Percentiles rank a stretch among this genome's conserved stretches.
Evolutionary conservation across 306 rosid genomes (phyloP).

Genomic region (Glycine latifolia): DNA sequence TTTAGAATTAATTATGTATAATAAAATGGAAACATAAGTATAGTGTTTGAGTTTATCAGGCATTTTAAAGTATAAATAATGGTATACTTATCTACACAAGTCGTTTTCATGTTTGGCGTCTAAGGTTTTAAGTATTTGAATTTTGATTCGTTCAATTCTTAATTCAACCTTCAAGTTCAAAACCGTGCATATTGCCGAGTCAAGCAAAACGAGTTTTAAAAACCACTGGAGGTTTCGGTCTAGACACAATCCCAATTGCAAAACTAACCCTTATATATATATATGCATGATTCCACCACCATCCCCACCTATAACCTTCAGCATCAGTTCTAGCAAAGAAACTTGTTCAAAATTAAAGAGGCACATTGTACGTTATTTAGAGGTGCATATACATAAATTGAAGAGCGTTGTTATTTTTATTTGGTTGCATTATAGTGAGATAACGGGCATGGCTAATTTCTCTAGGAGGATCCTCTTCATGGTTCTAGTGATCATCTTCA

Average conservation of each 20-base stretch:
- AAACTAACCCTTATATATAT: conserved; percentile 5
- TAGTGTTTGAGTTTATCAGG: not conserved
- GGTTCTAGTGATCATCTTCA: conserved; percentile 41
- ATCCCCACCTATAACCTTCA: not conserved
- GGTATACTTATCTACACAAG: not conserved
- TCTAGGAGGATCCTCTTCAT: conserved; percentile 40
- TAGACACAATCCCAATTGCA: conserved; percentile 24
- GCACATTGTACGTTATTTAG: not conserved
- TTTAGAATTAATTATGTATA: not conserved
- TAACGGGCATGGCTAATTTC: not conserved
- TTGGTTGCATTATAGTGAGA: not conserved
- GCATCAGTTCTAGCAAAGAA: not conserved
- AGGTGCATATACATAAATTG: not conserved
- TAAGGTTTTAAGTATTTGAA: conserved; percentile 36
- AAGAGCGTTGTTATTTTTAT: not conserved
- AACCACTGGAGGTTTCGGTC: conserved; percentile 35
- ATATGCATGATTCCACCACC: not conserved
- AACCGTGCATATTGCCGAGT: conserved; percentile 4
- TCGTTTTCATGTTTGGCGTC: not conserved
- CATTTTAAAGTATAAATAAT: not conserved
- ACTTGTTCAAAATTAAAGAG: conserved; percentile 3
- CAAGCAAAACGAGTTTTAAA: conserved; percentile 38
- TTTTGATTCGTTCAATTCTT: conserved; percentile 44
- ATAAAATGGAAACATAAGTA: not conserved
- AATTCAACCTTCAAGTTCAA: conserved; percentile 45